A percentile compares a stretch with the other conserved stretches of the same genome.
Evolutionary conservation across 2,329 filamentous ascomycete genomes (phyloP).

Genomic region (Trichoderma guizhouense): DNA sequence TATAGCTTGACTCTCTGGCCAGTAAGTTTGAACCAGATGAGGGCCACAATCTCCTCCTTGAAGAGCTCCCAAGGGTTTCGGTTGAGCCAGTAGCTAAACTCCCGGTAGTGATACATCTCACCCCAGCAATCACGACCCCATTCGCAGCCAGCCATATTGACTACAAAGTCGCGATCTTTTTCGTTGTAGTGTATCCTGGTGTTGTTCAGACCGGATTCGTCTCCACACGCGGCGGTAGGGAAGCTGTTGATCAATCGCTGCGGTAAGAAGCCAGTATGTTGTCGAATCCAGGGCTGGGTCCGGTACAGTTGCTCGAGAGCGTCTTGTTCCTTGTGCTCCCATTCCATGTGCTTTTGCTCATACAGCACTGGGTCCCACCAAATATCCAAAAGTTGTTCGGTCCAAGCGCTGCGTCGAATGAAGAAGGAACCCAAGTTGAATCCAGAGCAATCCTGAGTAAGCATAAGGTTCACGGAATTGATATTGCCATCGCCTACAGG

Average conservation of each 20-base stretch:
- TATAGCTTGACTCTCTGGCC: constrained; percentile 58
- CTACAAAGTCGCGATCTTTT: constrained; percentile 82
- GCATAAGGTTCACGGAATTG: constrained; percentile 78
- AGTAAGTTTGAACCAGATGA: constrained; percentile 61
- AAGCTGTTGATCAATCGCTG: constrained; percentile 95
- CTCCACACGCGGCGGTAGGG: constrained; percentile 81
- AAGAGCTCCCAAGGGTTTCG: constrained; percentile 75
- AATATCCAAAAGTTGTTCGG: constrained; percentile 84
- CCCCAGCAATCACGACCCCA: constrained; percentile 97
- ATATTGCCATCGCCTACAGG: constrained; percentile 71
- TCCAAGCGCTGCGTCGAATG: constrained; percentile 79
- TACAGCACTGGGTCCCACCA: constrained; percentile 99
- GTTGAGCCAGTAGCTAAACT: constrained; percentile 88
- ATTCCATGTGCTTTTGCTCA: constrained; percentile 98
- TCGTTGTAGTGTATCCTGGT: constrained; percentile 80
- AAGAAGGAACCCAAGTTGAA: constrained; percentile 98
- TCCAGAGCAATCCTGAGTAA: constrained; percentile 90
- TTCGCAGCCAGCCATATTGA: constrained; percentile 98
- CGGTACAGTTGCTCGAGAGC: constrained; percentile 88
- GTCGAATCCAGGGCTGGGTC: constrained; percentile 87
- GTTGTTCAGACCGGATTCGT: constrained; percentile 62
- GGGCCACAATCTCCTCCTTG: constrained; percentile 62
- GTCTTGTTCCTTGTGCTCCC: constrained; percentile 99
- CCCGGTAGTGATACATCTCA: constrained; percentile 93
- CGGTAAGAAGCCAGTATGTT: constrained; percentile 82